phyloP scores from a whole-genome alignment of 352 stramenopile species.

The Phytopythium delawarense region DNA sequence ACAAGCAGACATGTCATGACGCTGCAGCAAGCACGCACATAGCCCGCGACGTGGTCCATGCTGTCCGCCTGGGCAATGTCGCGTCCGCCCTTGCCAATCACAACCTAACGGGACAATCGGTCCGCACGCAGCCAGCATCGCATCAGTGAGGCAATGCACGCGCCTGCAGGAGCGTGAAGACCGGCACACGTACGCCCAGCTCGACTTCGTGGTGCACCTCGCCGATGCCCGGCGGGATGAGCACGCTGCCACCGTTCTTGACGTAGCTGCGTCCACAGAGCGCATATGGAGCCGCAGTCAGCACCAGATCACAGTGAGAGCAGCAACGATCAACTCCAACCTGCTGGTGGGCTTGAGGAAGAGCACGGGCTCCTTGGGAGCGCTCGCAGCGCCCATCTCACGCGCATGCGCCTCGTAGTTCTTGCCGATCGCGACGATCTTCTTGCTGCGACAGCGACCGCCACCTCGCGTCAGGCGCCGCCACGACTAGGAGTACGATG shows the following conservation, averaged over 20 bases:
- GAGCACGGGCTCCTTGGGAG: conserved; percentile 67
- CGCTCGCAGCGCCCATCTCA: conserved; percentile 65
- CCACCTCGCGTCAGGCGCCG: background rate
- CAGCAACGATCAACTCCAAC: conserved; percentile 9
- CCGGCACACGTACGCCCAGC: conserved; percentile 47
- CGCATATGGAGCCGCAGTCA: background rate
- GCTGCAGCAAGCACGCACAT: conserved; percentile 22
- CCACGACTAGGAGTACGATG: too few species aligned
- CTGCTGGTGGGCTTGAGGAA: conserved; percentile 82
- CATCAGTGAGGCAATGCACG: background rate
- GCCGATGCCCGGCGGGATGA: conserved; percentile 63
- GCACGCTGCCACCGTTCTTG: conserved; percentile 45
- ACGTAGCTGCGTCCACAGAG: conserved; percentile 40
- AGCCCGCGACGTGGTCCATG: conserved; percentile 69
- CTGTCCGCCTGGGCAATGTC: conserved; percentile 58
- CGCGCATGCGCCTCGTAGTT: conserved; percentile 82
- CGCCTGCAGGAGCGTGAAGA: background rate
- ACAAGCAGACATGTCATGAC: background rate
- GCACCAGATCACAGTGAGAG: background rate
- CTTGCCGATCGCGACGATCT: conserved; percentile 81
- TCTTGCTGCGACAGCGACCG: conserved; percentile 37
- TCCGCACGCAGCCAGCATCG: background rate
- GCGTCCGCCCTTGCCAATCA: conserved; percentile 61
- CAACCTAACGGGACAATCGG: conserved; percentile 27
- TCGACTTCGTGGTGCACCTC: conserved; percentile 85